Base-by-base conservation (phyloP, 2,329 filamentous ascomycete genomes). In the Albifimbria verrucaria region DNA sequence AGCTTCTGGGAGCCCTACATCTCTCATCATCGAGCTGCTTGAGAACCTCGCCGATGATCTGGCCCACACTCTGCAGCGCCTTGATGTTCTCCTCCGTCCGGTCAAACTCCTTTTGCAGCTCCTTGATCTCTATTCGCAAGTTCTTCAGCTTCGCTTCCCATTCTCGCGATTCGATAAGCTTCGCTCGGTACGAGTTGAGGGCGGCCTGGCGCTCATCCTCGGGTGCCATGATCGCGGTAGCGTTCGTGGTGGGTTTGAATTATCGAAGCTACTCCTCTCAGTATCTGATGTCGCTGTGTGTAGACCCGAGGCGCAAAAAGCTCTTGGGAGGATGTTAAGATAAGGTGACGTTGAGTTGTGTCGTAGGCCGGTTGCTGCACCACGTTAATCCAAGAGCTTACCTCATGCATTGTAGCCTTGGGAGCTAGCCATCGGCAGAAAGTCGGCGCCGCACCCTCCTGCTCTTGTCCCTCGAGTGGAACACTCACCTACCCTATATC, bases 41-140 rank as follows among this genome's bases (percentile, higher is more conserved):
- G 68, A 99, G 78, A 56, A 99, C 95, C 76, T 99, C 94, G 65
- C 94, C 94, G 72, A 99, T 97, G 74, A 99, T 99, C 78, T 99
- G 94, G 49, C 94, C 94, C 52, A 99, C 94, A 72, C 94, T 97
- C 79, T 99, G 94, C 67, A 99, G 79, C 61, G 94, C 94, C 80
- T 99, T 99, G 81, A 99, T 97, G 77, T 97, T 97, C 62, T 99
- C 95, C 72, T 99, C 94, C 51, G 94, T 97, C 62, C 93, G 86
- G 72, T 99, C 93, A 68, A 92, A 99, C 65, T 97, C 92, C 68
- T 89, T 92, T 71, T 96, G 91, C 52, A 97, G 76, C 55, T 89
- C 91, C 78, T 97, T 99, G 73, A 99, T 97, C 63, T 97, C 94
- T 75, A 96, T 79, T 58, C 94, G 90, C 65, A 99, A 78, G 50